These are phyloP conservation scores for Narthecium ossifragum DNA, from an alignment of 106 monocot species.

Conservation along the genomic window DNA sequence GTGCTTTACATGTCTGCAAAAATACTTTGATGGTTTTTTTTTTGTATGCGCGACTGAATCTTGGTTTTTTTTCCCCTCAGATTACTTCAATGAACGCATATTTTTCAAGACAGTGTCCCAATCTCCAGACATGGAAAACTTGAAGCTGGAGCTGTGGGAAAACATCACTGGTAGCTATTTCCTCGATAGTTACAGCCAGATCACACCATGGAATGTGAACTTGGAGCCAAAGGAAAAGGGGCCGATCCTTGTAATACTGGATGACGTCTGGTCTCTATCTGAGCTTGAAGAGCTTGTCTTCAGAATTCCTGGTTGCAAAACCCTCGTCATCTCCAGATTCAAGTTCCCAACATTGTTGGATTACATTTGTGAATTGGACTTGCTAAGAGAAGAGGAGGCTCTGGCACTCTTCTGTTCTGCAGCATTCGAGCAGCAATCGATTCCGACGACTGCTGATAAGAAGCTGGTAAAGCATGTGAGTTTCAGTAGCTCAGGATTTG, in stretches of 20 bases:
- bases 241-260: conserved; percentile 34
- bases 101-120: conserved; percentile 59
- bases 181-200: conserved; percentile 26
- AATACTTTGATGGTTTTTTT: not conserved
- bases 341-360: conserved; percentile 32
- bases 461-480: conserved; percentile 57
- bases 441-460: conserved; percentile 39
- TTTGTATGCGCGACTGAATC: not conserved
- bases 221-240: conserved; percentile 19
- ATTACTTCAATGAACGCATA: conserved; percentile 33
- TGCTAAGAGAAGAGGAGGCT: conserved; percentile 43
- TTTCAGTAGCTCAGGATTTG: no score
- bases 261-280: conserved; percentile 47
- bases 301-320: conserved; percentile 35
- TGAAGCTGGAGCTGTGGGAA: conserved; percentile 45
- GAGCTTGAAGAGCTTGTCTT: conserved; percentile 42
- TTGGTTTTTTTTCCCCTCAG: conserved; percentile 13
- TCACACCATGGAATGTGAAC: conserved; percentile 34
- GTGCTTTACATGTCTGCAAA: no score
- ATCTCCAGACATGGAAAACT: conserved; percentile 37
- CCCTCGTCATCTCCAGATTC: conserved; percentile 45
- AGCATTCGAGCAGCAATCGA: conserved; percentile 37
- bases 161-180: conserved; percentile 29
- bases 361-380: conserved; percentile 32
- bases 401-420: conserved; percentile 37